These are phyloP conservation scores for Aurinia saxatilis DNA, from an alignment of 345 rosid species.

Conservation along the genomic window DNA sequence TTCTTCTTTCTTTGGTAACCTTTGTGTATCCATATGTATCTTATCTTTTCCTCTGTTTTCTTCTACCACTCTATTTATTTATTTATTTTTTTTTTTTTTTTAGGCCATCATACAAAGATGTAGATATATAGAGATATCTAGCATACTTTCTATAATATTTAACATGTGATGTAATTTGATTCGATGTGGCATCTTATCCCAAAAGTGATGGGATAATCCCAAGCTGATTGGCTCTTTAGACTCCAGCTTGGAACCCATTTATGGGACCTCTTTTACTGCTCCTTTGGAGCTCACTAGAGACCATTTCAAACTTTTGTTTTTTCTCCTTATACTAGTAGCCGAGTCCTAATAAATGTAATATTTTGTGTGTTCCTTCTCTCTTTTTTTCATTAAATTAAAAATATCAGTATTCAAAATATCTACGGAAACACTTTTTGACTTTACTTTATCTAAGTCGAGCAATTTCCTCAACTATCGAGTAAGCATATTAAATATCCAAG, in stretches of 20 bases:
- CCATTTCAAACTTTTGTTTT: background rate
- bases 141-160: background rate
- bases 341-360: background rate
- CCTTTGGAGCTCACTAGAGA: conserved; percentile 17
- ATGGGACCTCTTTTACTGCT: conserved; percentile 24
- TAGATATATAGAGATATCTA: conserved; percentile 6
- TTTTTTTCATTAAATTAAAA: background rate
- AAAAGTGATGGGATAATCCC: conserved; percentile 15
- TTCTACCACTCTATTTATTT: background rate
- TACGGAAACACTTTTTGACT: background rate
- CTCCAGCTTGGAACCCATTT: conserved; percentile 25
- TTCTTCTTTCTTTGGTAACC: conserved; percentile 28
- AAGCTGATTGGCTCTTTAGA: conserved; percentile 24
- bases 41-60: conserved; percentile 23
- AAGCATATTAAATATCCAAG: too few relatives aligned
- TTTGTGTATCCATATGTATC: conserved; percentile 21
- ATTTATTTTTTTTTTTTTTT: background rate
- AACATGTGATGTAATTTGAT: background rate
- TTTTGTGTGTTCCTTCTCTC: too few relatives aligned
- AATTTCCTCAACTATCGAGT: too few relatives aligned
- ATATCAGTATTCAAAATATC: conserved; percentile 8
- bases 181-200: conserved; percentile 31
- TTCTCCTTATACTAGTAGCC: conserved; percentile 6
- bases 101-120: conserved; percentile 1
- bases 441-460: too few relatives aligned